phyloP scores from a whole-genome alignment of 805 yeast species.

The Ogataea siamensis region DNA sequence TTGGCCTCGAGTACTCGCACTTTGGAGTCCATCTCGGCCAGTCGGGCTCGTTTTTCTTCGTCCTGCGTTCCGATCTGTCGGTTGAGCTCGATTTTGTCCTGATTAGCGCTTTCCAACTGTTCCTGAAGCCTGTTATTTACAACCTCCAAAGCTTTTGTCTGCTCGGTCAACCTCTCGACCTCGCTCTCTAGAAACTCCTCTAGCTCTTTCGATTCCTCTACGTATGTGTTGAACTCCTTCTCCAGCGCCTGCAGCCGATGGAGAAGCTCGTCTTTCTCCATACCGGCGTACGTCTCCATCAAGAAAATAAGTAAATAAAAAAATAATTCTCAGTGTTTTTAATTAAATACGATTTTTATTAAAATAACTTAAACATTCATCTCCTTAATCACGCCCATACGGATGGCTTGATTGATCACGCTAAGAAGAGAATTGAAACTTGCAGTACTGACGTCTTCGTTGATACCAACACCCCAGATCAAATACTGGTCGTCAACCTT shows the following conservation, averaged over 20 bases:
- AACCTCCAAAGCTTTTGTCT: background rate
- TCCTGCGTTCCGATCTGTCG: slow-evolving; percentile 10
- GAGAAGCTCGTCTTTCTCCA: slow-evolving; percentile 17
- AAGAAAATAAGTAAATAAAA: slow-evolving; percentile 5
- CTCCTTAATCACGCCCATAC: slow-evolving; percentile 23
- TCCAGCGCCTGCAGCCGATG: slow-evolving; percentile 21
- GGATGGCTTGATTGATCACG: slow-evolving; percentile 39
- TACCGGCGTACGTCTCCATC: slow-evolving; percentile 6
- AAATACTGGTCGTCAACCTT: slow-evolving; percentile 26
- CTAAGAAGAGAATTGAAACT: slow-evolving; percentile 50
- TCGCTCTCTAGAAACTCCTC: slow-evolving; percentile 28
- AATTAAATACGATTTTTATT: too few relatives aligned
- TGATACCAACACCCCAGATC: slow-evolving; percentile 58
- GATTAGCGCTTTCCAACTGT: slow-evolving; percentile 1
- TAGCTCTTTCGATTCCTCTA: slow-evolving; percentile 26
- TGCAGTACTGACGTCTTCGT: slow-evolving; percentile 56
- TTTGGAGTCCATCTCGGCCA: slow-evolving; percentile 8
- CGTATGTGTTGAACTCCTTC: slow-evolving; percentile 21
- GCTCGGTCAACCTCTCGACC: slow-evolving; percentile 10
- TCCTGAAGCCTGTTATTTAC: background rate
- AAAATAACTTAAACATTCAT: slow-evolving; percentile 13
- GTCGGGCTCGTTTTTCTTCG: slow-evolving; percentile 1
- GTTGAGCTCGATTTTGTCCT: slow-evolving; percentile 3
- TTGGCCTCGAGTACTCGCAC: slow-evolving; percentile 10
- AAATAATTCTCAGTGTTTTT: slow-evolving; percentile 2